A percentile compares a stretch with the other conserved stretches of the same genome.
Evolutionary conservation across 2,329 filamentous ascomycete species (phyloP).

Genomic region (Cadophora sp.): DNA sequence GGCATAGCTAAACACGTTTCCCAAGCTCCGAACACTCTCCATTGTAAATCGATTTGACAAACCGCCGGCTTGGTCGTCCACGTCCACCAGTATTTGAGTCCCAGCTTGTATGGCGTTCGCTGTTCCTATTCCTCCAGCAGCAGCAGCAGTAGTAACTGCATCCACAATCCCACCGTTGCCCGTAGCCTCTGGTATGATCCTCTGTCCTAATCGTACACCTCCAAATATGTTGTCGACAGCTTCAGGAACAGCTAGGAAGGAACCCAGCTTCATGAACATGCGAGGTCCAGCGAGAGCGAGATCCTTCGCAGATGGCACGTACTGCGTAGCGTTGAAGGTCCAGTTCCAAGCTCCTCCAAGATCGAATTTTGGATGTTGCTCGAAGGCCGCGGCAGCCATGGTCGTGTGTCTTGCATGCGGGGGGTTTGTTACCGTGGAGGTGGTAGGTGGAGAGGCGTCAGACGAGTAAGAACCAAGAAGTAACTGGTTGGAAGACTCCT

Average conservation of each 20-base stretch:
- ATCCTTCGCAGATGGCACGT: conserved; percentile 70
- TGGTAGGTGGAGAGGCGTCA: conserved; percentile 3
- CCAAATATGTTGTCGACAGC: conserved; percentile 60
- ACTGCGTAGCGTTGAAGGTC: conserved; percentile 60
- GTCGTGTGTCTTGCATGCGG: conserved; percentile 12
- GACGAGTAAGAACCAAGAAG: background rate
- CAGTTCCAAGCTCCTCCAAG: conserved; percentile 62
- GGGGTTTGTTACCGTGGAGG: conserved; percentile 5
- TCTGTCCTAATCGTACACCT: conserved; percentile 57
- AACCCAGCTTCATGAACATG: conserved; percentile 71
- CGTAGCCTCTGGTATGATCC: conserved; percentile 65
- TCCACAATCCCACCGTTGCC: conserved; percentile 51
- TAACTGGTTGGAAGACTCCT: conserved; percentile 1
- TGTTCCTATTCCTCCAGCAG: conserved; percentile 48
- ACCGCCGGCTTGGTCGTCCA: conserved; percentile 49
- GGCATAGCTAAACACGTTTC: conserved; percentile 87
- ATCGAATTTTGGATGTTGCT: conserved; percentile 45
- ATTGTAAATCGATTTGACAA: conserved; percentile 58
- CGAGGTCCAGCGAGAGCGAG: conserved; percentile 73
- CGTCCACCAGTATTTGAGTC: conserved; percentile 44
- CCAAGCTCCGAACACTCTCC: conserved; percentile 72
- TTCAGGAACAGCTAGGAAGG: conserved; percentile 66
- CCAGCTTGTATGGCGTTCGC: conserved; percentile 36
- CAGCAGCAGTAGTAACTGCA: conserved; percentile 48
- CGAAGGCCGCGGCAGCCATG: conserved; percentile 38